Evolutionary conservation across 148 eudicot species (phyloP).

Genomic region (Silene uniflora): DNA sequence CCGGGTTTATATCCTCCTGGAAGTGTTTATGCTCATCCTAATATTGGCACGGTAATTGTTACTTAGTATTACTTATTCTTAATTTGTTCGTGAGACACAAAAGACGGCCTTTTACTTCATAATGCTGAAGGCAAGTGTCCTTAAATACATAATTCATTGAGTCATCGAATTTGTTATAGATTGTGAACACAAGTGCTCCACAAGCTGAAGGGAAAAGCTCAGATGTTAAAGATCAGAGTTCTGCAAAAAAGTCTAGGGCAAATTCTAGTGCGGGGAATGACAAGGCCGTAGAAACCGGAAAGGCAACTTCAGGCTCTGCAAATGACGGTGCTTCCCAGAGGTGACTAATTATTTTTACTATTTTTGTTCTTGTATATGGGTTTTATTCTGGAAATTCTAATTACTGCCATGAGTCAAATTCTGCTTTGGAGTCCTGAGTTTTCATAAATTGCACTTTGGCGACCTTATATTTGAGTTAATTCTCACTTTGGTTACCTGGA

Average conservation of each 20-base stretch:
- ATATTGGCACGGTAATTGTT: slow-evolving; percentile 56
- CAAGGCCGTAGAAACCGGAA: slow-evolving; percentile 60
- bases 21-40: slow-evolving; percentile 76
- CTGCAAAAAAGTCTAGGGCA: slow-evolving; percentile 56
- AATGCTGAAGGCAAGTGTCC: neutral
- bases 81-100: neutral
- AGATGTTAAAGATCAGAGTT: slow-evolving; percentile 45
- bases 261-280: slow-evolving; percentile 36
- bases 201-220: slow-evolving; percentile 53
- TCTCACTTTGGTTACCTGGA: neutral
- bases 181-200: slow-evolving; percentile 37
- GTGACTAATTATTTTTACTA: slow-evolving; percentile 28
- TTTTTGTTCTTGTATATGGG: neutral
- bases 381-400: neutral
- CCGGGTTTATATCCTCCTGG: slow-evolving; percentile 81
- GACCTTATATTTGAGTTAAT: neutral
- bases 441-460: neutral
- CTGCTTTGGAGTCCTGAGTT: neutral
- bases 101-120: neutral
- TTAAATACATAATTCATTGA: neutral
- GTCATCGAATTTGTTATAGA: slow-evolving; percentile 29
- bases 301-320: slow-evolving; percentile 84
- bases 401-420: neutral
- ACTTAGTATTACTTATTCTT: neutral
- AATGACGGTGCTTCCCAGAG: slow-evolving; percentile 85